Evolutionary conservation across 805 yeast genomes (phyloP).

Genomic region (Tetrapisispora taiwanensis): DNA sequence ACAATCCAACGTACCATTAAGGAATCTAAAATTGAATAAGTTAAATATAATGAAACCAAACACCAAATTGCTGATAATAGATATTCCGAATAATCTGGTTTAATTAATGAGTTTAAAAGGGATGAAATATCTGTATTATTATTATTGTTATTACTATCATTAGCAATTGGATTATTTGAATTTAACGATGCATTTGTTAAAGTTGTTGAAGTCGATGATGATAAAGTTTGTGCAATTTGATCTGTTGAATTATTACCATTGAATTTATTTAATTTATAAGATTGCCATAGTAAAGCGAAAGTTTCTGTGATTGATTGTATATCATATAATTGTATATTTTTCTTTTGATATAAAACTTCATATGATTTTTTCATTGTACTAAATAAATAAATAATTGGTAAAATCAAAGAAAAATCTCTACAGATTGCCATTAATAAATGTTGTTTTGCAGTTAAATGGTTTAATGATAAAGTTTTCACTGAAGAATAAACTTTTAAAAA

Average conservation of each 20-base stretch:
- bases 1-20: slow-evolving; percentile 91
- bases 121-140: not conserved
- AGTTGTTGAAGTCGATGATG: slow-evolving; percentile 8
- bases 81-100: slow-evolving; percentile 69
- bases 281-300: slow-evolving; percentile 15
- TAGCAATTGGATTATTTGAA: not conserved
- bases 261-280: slow-evolving; percentile 17
- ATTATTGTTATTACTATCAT: not conserved
- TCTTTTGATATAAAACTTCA: slow-evolving; percentile 10
- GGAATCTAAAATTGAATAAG: slow-evolving; percentile 78
- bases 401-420: slow-evolving; percentile 64
- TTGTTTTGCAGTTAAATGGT: slow-evolving; percentile 62
- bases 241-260: slow-evolving; percentile 3
- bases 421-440: slow-evolving; percentile 70
- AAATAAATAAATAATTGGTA: slow-evolving; percentile 48
- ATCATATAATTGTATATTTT: slow-evolving; percentile 17
- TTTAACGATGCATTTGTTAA: slow-evolving; percentile 1
- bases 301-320: slow-evolving; percentile 17
- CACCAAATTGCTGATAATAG: slow-evolving; percentile 89
- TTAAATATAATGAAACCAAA: slow-evolving; percentile 72
- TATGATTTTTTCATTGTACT: slow-evolving; percentile 31
- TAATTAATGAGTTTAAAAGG: slow-evolving; percentile 26
- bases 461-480: slow-evolving; percentile 54
- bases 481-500: slow-evolving; percentile 17
- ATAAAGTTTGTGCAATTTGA: not conserved